Base-by-base conservation (phyloP, 23 red algal genomes). In the Cyanidium caldarium region DNA sequence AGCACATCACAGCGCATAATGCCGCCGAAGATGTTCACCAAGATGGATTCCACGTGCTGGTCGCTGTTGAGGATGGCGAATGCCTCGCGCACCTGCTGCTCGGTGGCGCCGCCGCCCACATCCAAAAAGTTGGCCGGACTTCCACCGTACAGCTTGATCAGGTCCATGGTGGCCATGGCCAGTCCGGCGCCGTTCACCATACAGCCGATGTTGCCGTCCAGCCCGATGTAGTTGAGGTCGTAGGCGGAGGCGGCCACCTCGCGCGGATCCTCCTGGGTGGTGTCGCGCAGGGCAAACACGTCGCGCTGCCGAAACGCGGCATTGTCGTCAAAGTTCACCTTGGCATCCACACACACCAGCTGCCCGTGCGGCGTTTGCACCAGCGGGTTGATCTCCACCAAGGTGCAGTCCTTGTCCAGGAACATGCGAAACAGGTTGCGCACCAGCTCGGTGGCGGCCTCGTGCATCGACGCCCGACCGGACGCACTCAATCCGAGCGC, bases 111-210 rank as follows among this genome's bases (percentile, higher is more conserved):
- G 20, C 92, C 92, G 35, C 92, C 92, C 1, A 88, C 84, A 68
- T 88, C 92, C 0, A 98, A 57, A 72, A 98, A 98, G 70, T 98
- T 98, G 2, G 92, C 84, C 37, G 92, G 92, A 40, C 84, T 83
- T 16, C 92, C 92, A 37, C 92, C 92, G 69, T 98, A 84, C 34
- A 98, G 78, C 65, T 98, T 98, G 57, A 98, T 98, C 1, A 98
- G 81, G 65, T 98, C 92, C 92, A 98, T 98, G 40, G 92, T 98
- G 39, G 92, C 92, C 92, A 98, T 98, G 1, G 92, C 92, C 35
- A 98, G 70, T 33, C 92, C 92, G 14, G 84, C 84, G 20, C 84
- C 92, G 44, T 98, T 98, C 26, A 98, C 92, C 35, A 98, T 46
- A 45, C 92, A 98, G 3, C 84, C 84, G 81, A 98, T 98, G 67